These are phyloP conservation scores for Fusarium tuaranense DNA, from an alignment of 2,329 filamentous ascomycete species.

Conservation along the genomic window DNA sequence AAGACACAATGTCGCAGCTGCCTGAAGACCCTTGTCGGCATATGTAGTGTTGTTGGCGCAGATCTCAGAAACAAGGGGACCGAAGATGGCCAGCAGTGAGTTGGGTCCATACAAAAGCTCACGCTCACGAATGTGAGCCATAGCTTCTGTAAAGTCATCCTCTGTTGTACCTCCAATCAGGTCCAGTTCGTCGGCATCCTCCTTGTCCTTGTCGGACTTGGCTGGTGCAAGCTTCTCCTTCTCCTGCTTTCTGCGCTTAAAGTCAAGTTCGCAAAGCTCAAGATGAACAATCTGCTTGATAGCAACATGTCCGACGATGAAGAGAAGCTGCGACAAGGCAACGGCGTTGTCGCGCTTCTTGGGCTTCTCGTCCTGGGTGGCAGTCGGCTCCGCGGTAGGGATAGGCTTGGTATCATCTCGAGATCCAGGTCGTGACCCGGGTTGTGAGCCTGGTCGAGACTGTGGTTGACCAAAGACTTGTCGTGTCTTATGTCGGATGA, in stretches of 20 bases:
- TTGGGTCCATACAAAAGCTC: constrained; percentile 85
- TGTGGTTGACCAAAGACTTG: constrained; percentile 73
- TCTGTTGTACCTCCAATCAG: constrained; percentile 97
- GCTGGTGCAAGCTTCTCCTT: constrained; percentile 75
- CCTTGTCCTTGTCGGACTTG: constrained; percentile 64
- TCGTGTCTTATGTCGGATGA: constrained; percentile 87
- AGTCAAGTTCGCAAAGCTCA: constrained; percentile 96
- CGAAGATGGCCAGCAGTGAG: constrained; percentile 90
- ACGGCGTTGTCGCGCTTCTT: constrained; percentile 76
- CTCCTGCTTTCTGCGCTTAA: constrained; percentile 94
- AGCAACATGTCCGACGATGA: constrained; percentile 94
- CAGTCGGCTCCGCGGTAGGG: constrained; percentile 48
- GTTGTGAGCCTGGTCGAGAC: constrained; percentile 57
- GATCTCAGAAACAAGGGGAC: constrained; percentile 90
- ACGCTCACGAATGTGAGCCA: constrained; percentile 84
- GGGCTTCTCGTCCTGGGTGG: constrained; percentile 54
- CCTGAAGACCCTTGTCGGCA: constrained; percentile 88
- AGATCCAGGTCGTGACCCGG: constrained; percentile 61
- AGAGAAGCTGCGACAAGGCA: constrained; percentile 88
- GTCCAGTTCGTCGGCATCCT: constrained; percentile 89
- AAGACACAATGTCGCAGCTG: constrained; percentile 91
- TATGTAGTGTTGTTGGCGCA: constrained; percentile 96
- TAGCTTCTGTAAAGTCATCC: constrained; percentile 90
- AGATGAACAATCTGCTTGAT: constrained; percentile 99
- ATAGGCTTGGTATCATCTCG: constrained; percentile 55